These are phyloP conservation scores for Eimeria maxima DNA, from an alignment of 169 alveolate species.

Conservation along the genomic window DNA sequence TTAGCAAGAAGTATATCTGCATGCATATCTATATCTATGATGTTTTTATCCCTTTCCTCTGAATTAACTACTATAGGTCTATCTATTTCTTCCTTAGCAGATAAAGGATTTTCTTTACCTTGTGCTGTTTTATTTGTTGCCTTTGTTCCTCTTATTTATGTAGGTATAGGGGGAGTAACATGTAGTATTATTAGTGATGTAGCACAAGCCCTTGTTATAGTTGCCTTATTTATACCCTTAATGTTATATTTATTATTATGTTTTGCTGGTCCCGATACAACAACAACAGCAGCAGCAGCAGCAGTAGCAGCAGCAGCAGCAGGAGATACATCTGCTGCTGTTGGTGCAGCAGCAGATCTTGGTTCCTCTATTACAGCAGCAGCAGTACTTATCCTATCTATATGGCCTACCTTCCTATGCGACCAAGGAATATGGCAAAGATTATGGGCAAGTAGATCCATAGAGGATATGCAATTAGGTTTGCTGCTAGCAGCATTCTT, in stretches of 20 bases:
- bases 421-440: conserved; percentile 85
- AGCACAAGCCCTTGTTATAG: conserved; percentile 51
- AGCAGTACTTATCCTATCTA: conserved; percentile 59
- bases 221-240: conserved; percentile 34
- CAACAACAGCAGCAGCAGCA: neutral
- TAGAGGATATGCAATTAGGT: conserved; percentile 53
- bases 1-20: conserved; percentile 55
- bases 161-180: conserved; percentile 66
- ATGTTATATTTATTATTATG: conserved; percentile 35
- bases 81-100: conserved; percentile 65
- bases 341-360: neutral
- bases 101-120: neutral
- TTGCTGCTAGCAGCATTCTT: conserved; percentile 33
- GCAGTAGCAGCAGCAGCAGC: neutral
- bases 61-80: conserved; percentile 83
- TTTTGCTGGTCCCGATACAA: neutral
- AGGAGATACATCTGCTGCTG: neutral
- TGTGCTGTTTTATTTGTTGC: conserved; percentile 77
- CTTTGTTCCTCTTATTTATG: conserved; percentile 75
- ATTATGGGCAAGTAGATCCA: conserved; percentile 54
- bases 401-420: conserved; percentile 69
- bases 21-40: conserved; percentile 62
- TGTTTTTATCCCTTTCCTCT: conserved; percentile 66
- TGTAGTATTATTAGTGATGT: conserved; percentile 75
- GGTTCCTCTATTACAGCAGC: conserved; percentile 14